These are phyloP conservation scores for Phytophthora tentaculata DNA, from an alignment of 352 stramenopile genomes.

Conservation along the genomic window DNA sequence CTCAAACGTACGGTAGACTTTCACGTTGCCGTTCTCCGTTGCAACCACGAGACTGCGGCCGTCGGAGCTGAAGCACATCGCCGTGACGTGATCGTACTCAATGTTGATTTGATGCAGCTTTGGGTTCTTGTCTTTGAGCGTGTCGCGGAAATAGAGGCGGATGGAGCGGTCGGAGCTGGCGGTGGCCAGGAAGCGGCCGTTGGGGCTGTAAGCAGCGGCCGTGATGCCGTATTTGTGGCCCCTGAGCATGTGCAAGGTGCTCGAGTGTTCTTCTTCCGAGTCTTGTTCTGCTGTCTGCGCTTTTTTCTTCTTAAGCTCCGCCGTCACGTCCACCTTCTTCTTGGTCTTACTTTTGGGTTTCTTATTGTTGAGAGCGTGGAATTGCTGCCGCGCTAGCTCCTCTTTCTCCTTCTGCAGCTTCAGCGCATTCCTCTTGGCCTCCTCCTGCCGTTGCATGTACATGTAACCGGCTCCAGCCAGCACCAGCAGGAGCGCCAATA, in stretches of 20 bases:
- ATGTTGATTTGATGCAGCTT: conserved; percentile 71
- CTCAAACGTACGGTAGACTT: conserved; percentile 69
- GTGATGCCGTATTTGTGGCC: conserved; percentile 80
- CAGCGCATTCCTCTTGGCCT: conserved; percentile 43
- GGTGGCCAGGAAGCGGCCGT: conserved; percentile 79
- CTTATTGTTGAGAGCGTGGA: conserved; percentile 52
- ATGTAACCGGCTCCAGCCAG: conserved; percentile 64
- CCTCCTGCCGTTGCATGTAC: conserved; percentile 61
- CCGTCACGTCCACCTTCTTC: conserved; percentile 76
- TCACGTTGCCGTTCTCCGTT: conserved; percentile 69
- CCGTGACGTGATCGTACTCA: conserved; percentile 81
- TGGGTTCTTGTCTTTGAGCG: conserved; percentile 66
- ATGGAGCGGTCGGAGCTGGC: conserved; percentile 79
- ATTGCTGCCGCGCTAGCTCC: conserved; percentile 53
- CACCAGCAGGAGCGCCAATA: conserved; percentile 68
- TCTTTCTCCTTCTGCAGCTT: conserved; percentile 59
- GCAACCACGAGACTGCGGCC: conserved; percentile 74
- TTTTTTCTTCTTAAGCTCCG: conserved; percentile 72
- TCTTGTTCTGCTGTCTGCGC: conserved; percentile 20
- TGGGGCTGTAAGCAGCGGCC: conserved; percentile 72
- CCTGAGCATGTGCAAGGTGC: conserved; percentile 57
- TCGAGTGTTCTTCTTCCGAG: conserved; percentile 39
- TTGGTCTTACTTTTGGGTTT: conserved; percentile 63
- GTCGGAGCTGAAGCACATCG: conserved; percentile 79
- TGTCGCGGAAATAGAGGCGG: conserved; percentile 71